These are phyloP conservation scores for Castanea crenata DNA, from an alignment of 306 rosid species.

Conservation along the genomic window DNA sequence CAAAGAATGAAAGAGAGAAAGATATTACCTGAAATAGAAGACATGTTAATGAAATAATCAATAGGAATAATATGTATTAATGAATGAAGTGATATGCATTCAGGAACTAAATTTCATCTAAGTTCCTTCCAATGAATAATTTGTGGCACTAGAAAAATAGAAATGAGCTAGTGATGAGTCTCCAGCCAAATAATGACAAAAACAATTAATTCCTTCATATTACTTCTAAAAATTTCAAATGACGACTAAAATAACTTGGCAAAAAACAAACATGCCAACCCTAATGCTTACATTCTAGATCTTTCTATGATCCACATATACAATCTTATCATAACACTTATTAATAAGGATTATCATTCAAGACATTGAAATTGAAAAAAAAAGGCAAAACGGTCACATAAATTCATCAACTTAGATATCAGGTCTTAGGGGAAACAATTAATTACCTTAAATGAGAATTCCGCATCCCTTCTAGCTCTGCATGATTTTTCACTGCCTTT, in stretches of 20 bases:
- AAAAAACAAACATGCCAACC: constrained; percentile 3
- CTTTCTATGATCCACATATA: constrained; percentile 4
- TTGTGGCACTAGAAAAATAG: background rate
- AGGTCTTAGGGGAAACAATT: constrained; percentile 9
- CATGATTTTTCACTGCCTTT: constrained; percentile 83
- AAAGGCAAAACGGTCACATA: constrained; percentile 17
- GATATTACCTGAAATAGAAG: background rate
- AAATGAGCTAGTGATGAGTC: background rate
- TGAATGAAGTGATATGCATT: background rate
- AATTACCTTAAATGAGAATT: constrained; percentile 76
- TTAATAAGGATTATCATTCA: constrained; percentile 2
- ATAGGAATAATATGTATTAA: background rate
- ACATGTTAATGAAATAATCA: background rate
- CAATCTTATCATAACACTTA: background rate
- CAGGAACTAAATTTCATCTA: background rate
- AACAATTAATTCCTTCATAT: background rate
- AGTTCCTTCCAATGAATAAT: background rate
- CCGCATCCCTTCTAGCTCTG: constrained; percentile 85
- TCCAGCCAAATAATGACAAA: background rate
- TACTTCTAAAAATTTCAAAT: too few relatives aligned
- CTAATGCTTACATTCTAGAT: constrained; percentile 7
- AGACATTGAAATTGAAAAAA: constrained; percentile 20
- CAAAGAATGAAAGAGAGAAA: background rate
- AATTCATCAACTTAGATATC: constrained; percentile 2
- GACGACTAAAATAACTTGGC: background rate